Evolutionary conservation across 2,329 filamentous ascomycete species (phyloP).

Genomic region (Alternaria brassicae): DNA sequence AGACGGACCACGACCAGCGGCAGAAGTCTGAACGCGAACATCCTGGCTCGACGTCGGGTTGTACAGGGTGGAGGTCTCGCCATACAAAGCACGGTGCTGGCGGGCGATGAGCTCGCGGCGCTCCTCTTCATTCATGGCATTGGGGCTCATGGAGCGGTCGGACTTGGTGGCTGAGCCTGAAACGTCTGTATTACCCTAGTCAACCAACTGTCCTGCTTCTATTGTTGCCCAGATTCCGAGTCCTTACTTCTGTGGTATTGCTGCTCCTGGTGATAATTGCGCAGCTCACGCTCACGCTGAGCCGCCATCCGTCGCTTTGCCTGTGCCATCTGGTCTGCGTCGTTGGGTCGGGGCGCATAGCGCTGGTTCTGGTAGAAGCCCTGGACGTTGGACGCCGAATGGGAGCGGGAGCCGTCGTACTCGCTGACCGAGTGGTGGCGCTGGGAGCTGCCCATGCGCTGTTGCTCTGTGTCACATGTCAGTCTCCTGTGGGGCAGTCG

Average conservation of each 20-base stretch:
- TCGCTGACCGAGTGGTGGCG: conserved; percentile 87
- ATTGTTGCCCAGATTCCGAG: conserved; percentile 74
- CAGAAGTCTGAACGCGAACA: conserved; percentile 65
- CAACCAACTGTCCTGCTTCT: conserved; percentile 51
- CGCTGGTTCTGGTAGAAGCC: conserved; percentile 94
- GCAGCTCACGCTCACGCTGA: conserved; percentile 97
- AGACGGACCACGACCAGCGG: conserved; percentile 73
- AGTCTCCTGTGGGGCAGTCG: conserved; percentile 16
- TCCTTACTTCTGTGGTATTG: conserved; percentile 99
- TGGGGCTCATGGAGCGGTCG: conserved; percentile 84
- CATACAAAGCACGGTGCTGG: conserved; percentile 93
- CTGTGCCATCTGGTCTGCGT: conserved; percentile 98
- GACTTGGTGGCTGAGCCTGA: conserved; percentile 77
- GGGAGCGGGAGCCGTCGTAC: conserved; percentile 77
- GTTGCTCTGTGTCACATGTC: conserved; percentile 56
- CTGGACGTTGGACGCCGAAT: conserved; percentile 80
- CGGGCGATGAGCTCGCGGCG: conserved; percentile 94
- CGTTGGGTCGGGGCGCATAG: conserved; percentile 84
- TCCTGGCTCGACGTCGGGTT: conserved; percentile 72
- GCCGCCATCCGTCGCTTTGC: conserved; percentile 99
- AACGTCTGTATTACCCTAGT: conserved; percentile 72
- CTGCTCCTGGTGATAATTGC: conserved; percentile 99
- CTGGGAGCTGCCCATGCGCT: conserved; percentile 70
- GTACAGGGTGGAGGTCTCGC: conserved; percentile 72
- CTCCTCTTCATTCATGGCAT: conserved; percentile 91